These are phyloP conservation scores for Teunomyces tritomae DNA, from an alignment of 805 yeast species.

Conservation along the genomic window DNA sequence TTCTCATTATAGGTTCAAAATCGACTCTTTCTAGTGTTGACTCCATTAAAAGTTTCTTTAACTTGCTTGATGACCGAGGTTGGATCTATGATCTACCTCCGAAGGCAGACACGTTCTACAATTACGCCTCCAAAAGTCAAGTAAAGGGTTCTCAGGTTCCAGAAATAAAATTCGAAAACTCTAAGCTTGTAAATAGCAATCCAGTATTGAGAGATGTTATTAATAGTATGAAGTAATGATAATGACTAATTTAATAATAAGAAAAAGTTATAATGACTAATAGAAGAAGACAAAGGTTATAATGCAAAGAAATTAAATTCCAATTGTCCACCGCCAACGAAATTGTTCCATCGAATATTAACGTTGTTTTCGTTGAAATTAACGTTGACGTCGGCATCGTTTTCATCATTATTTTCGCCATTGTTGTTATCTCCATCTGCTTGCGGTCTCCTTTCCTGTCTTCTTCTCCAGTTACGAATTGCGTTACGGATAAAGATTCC, in stretches of 20 bases:
- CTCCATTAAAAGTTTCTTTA: conserved; percentile 58
- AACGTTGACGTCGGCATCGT: neutral
- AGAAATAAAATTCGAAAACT: neutral
- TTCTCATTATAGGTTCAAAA: conserved; percentile 79
- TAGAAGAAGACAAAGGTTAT: conserved; percentile 8
- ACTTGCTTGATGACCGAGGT: conserved; percentile 49
- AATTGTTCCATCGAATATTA: conserved; percentile 10
- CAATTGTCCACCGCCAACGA: conserved; percentile 26
- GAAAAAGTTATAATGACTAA: conserved; percentile 16
- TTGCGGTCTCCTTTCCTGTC: neutral
- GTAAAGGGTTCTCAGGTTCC: neutral
- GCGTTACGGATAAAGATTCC: conserved; percentile 27
- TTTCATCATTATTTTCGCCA: conserved; percentile 7
- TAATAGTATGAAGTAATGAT: conserved; percentile 21
- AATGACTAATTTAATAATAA: neutral
- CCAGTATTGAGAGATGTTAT: conserved; percentile 29
- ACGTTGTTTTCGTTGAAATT: conserved; percentile 7
- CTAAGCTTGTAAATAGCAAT: conserved; percentile 17
- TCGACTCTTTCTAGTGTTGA: conserved; percentile 53
- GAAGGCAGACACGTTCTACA: conserved; percentile 39
- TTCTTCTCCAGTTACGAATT: conserved; percentile 23
- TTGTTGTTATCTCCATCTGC: neutral
- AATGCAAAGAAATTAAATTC: conserved; percentile 38
- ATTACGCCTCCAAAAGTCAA: conserved; percentile 14
- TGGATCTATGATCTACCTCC: conserved; percentile 66